Conservation (phyloP, 768 basidiomycete species). For the Inosperma sp. region DNA sequence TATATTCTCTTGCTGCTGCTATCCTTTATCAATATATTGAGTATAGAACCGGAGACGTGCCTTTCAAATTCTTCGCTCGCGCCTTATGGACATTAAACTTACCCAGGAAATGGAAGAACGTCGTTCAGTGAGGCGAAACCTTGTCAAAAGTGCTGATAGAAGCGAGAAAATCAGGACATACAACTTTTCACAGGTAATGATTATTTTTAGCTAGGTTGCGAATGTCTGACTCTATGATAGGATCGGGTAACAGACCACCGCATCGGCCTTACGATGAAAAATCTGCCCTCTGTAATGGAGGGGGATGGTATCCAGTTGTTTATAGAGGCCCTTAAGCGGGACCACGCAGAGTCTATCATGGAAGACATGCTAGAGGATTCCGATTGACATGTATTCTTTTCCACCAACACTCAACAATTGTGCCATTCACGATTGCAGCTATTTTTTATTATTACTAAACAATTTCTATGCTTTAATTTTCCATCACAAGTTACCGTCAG, state of each 20-base stretch:
- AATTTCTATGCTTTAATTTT: too few species aligned
- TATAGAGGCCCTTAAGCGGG: slow-evolving; percentile 50
- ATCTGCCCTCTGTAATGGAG: slow-evolving; percentile 60
- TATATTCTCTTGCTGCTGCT: not conserved
- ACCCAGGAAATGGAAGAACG: slow-evolving; percentile 63
- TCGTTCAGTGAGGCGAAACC: slow-evolving; percentile 61
- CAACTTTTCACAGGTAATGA: slow-evolving; percentile 77
- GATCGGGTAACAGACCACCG: slow-evolving; percentile 93
- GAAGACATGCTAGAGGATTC: slow-evolving; percentile 42
- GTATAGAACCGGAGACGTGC: slow-evolving; percentile 86
- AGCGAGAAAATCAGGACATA: slow-evolving; percentile 97
- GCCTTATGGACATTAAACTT: slow-evolving; percentile 79
- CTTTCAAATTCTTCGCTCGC: slow-evolving; percentile 82
- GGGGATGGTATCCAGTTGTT: slow-evolving; percentile 59
- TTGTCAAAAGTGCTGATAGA: slow-evolving; percentile 79
- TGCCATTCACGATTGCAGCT: too few species aligned
- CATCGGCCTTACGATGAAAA: slow-evolving; percentile 70
- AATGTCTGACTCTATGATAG: slow-evolving; percentile 33
- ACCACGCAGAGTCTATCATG: slow-evolving; percentile 53
- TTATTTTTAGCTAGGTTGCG: not conserved
- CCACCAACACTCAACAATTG: too few species aligned
- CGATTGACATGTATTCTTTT: too few species aligned
- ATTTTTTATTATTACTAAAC: too few species aligned
- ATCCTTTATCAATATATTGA: not conserved
- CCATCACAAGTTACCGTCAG: too few species aligned